A percentile compares a stretch with the other conserved stretches of the same genome.
These are phyloP conservation scores for Seiridium cupressi DNA, from an alignment of 2,329 filamentous ascomycete species.

Conservation along the genomic window DNA sequence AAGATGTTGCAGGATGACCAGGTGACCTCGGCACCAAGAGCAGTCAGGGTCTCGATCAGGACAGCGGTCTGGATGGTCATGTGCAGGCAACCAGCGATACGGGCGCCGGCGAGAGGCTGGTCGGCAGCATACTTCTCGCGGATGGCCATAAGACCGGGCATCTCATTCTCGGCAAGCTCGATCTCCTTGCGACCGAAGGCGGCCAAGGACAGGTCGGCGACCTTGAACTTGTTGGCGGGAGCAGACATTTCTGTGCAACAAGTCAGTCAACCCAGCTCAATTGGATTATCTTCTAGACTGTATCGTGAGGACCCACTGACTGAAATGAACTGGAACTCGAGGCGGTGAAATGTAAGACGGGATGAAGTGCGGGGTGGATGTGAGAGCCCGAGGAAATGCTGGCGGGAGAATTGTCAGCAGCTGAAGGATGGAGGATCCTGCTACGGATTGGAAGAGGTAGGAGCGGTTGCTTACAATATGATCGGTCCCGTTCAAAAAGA, in stretches of 20 bases:
- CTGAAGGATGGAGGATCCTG: background rate
- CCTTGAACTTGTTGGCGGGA: slow-evolving; percentile 93
- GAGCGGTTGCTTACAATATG: background rate
- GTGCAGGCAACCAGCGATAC: slow-evolving; percentile 97
- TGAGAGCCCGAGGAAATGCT: background rate
- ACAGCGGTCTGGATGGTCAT: slow-evolving; percentile 99
- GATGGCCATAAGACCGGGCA: slow-evolving; percentile 97
- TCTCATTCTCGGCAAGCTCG: slow-evolving; percentile 93
- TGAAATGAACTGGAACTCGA: background rate
- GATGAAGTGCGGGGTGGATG: slow-evolving; percentile 12
- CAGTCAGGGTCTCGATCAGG: slow-evolving; percentile 94
- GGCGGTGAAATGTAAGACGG: slow-evolving; percentile 11
- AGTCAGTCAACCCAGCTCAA: background rate
- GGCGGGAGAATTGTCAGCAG: background rate
- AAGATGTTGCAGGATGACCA: slow-evolving; percentile 99
- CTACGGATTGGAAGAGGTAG: background rate
- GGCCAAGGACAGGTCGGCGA: slow-evolving; percentile 95
- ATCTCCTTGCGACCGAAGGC: slow-evolving; percentile 99
- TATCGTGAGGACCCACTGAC: background rate
- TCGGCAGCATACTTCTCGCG: slow-evolving; percentile 86
- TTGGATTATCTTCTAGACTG: background rate
- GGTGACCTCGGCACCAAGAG: slow-evolving; percentile 96
- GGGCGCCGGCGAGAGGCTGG: slow-evolving; percentile 91
- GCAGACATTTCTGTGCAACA: slow-evolving; percentile 54
- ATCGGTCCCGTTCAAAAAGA: slow-evolving; percentile 15